phyloP scores from a whole-genome alignment of 495 filamentous ascomycete species.

The Penicillium goetzii region DNA sequence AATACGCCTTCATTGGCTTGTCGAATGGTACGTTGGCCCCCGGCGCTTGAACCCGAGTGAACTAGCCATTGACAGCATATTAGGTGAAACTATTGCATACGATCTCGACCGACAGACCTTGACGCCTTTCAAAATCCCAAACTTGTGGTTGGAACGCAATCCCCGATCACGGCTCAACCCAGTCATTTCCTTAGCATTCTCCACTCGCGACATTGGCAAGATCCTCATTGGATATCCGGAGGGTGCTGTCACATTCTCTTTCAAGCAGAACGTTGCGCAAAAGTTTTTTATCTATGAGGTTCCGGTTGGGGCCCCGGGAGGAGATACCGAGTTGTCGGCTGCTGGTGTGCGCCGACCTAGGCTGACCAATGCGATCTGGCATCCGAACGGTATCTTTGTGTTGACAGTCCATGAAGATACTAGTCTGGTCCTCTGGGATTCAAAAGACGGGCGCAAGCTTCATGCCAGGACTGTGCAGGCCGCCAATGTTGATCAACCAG shows the following conservation, averaged over 20 bases:
- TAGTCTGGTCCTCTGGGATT: constrained; percentile 91
- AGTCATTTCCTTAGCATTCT: constrained; percentile 77
- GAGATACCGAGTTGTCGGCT: constrained; percentile 62
- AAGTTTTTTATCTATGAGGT: constrained; percentile 84
- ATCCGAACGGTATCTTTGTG: constrained; percentile 91
- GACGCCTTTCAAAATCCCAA: constrained; percentile 77
- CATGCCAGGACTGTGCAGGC: constrained; percentile 80
- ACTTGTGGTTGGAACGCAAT: constrained; percentile 76
- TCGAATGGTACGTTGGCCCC: constrained; percentile 58
- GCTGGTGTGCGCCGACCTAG: constrained; percentile 64
- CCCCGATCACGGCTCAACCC: constrained; percentile 58
- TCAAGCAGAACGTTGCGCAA: constrained; percentile 80
- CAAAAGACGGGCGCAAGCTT: constrained; percentile 84
- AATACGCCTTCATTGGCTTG: constrained; percentile 84
- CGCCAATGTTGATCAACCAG: constrained; percentile 67
- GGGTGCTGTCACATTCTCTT: constrained; percentile 86
- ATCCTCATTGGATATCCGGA: constrained; percentile 84
- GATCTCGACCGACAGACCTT: constrained; percentile 82
- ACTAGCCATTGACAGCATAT: constrained; percentile 16
- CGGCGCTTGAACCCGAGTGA: neutral
- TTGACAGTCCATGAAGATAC: constrained; percentile 87
- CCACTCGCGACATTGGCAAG: constrained; percentile 91
- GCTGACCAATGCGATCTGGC: constrained; percentile 83
- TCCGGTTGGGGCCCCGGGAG: constrained; percentile 83
- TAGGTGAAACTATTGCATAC: constrained; percentile 81